These are phyloP conservation scores for Lachancea meyersii DNA, from an alignment of 805 yeast genomes.

Conservation along the genomic window DNA sequence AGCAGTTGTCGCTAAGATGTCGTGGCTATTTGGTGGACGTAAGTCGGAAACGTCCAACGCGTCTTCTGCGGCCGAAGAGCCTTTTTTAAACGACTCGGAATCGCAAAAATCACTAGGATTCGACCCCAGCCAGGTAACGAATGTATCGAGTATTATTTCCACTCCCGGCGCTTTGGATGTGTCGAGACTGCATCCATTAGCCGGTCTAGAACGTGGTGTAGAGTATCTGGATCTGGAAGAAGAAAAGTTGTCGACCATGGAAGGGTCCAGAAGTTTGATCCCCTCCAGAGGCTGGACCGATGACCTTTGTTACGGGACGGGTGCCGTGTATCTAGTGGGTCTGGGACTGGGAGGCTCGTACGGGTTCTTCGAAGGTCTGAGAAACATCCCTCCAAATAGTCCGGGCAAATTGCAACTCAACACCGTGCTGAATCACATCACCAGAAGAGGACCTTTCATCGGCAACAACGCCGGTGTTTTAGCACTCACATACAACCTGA, in stretches of 20 bases:
- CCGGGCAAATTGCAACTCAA: slow-evolving; percentile 79
- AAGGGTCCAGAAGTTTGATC: slow-evolving; percentile 83
- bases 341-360: slow-evolving; percentile 84
- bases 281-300: slow-evolving; percentile 98
- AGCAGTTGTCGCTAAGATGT: slow-evolving; percentile 13
- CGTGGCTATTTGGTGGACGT: slow-evolving; percentile 24
- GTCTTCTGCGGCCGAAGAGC: slow-evolving; percentile 13
- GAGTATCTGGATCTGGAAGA: slow-evolving; percentile 88
- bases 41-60: slow-evolving; percentile 8
- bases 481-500: slow-evolving; percentile 80
- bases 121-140: slow-evolving; percentile 58
- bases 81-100: slow-evolving; percentile 16
- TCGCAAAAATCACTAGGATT: slow-evolving; percentile 40
- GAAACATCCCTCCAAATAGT: slow-evolving; percentile 65
- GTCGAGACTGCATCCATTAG: slow-evolving; percentile 78
- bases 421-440: slow-evolving; percentile 84
- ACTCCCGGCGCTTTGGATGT: slow-evolving; percentile 62
- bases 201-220: slow-evolving; percentile 82
- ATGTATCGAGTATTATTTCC: slow-evolving; percentile 55
- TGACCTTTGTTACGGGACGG: slow-evolving; percentile 96
- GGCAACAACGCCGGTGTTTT: slow-evolving; percentile 95
- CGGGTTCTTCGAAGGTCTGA: slow-evolving; percentile 83
- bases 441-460: slow-evolving; percentile 91
- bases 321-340: slow-evolving; percentile 83
- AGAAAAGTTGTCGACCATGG: slow-evolving; percentile 66